A percentile compares a stretch with the other conserved stretches of the same genome.
Conservation (phyloP, 495 filamentous ascomycete genomes). For the Talaromyces adpressus region DNA sequence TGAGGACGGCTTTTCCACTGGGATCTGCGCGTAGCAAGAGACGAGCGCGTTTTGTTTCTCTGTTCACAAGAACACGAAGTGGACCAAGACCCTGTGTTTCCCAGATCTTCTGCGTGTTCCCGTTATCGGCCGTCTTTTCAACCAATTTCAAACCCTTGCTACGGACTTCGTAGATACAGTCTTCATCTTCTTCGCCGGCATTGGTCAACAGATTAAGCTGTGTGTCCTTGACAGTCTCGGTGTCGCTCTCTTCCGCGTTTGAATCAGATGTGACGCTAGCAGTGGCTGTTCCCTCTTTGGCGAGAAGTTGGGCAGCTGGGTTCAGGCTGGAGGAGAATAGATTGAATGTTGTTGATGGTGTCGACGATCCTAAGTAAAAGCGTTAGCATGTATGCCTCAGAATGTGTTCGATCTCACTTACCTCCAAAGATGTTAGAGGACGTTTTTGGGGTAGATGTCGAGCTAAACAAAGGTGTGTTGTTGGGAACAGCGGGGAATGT, state of each 20-base stretch:
- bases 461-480: constrained; percentile 3
- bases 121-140: constrained; percentile 14
- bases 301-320: constrained; percentile 20
- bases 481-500: constrained; percentile 13
- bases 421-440: constrained; percentile 23
- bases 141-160: constrained; percentile 55
- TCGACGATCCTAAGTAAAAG: background rate
- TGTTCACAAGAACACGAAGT: constrained; percentile 61
- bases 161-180: constrained; percentile 52
- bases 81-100: constrained; percentile 54
- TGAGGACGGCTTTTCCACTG: constrained; percentile 60
- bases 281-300: constrained; percentile 3
- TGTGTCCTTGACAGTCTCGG: constrained; percentile 44
- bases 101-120: constrained; percentile 42
- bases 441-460: constrained; percentile 14
- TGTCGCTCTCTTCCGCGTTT: constrained; percentile 52
- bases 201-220: constrained; percentile 56
- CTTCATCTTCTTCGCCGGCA: constrained; percentile 67
- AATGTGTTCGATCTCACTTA: constrained; percentile 23
- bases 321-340: constrained; percentile 6
- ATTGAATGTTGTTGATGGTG: background rate
- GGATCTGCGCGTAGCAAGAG: constrained; percentile 63
- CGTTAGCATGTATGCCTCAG: constrained; percentile 39
- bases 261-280: constrained; percentile 52
- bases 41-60: constrained; percentile 52